Evolutionary conservation across 139 green algal species (phyloP), one percentile per base, ranked within the genome.

Genomic region (Chlorella sp.): DNA sequence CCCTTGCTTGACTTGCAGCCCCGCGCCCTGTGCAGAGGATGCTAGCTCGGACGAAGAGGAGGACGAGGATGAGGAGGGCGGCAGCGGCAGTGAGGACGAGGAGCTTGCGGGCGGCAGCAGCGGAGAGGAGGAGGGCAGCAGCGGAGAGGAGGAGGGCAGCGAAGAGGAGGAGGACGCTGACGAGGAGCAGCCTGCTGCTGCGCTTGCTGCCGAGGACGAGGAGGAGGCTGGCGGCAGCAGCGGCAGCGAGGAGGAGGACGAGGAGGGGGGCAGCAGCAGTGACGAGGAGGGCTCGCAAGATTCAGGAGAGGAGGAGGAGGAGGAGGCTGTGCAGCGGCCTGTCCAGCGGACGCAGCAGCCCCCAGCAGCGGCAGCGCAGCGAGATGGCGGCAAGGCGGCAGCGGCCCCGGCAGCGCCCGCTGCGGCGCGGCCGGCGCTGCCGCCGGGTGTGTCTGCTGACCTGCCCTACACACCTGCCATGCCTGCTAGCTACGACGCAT

Each of bases 391-490:
- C 28, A 40, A 62, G 43, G 28, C 70, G 2, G 70, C 46, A 22
- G 65, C 67, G 1, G 88, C 73, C 0, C 41, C 70, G 32, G 86
- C 74, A 14, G 80, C 51, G 9, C 46, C 69, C 16, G 30, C 48
- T 26, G 75, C 38, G 11, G 81, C 38, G 14, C 75, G 75, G 38
- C 19, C 28, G 24, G 48, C 81, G n/a, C 56, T 64, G 54, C 81
- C 51, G 3, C 79, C 79, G 36, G 64, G 46, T 4, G 64, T 74
- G 80, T 85, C 76, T 48, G 65, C 89, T 30, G 92, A 97, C 78
- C 83, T 98, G 60, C 93, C 95, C 22, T 98, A 92, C 89, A 97
- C 95, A 2, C 92, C 96, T 46, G 46, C 89, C 0, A 84, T 95
- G 76, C 97, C 97, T 1, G 76, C 88, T 38, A 94, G 69, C 72